Conservation (phyloP, 2,329 filamentous ascomycete species). For the Penicillium sp. region DNA sequence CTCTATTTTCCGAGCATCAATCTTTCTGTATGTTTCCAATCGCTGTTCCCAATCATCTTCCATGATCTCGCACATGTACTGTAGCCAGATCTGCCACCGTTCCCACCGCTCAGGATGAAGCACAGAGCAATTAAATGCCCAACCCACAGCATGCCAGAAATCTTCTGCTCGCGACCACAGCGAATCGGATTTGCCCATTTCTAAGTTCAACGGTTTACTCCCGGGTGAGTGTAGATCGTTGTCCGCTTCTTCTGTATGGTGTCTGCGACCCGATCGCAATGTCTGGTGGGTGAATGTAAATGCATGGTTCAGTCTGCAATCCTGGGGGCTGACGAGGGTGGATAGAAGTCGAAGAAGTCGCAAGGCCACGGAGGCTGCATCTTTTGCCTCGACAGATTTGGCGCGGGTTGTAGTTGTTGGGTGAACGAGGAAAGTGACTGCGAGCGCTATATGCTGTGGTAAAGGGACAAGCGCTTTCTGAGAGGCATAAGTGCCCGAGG, state of each 20-base stretch:
- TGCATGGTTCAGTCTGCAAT: slow-evolving; percentile 67
- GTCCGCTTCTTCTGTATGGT: slow-evolving; percentile 24
- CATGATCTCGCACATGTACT: slow-evolving; percentile 60
- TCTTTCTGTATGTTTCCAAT: slow-evolving; percentile 17
- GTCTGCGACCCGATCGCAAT: slow-evolving; percentile 33
- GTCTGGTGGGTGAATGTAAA: slow-evolving; percentile 62
- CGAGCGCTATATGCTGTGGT: slow-evolving; percentile 70
- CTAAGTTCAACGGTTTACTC: slow-evolving; percentile 56
- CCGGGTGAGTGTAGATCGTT: slow-evolving; percentile 39
- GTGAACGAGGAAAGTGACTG: slow-evolving; percentile 80
- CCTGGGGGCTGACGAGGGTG: slow-evolving; percentile 65
- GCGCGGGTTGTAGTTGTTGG: slow-evolving; percentile 75
- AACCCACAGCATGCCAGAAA: slow-evolving; percentile 86
- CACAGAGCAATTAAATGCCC: slow-evolving; percentile 89
- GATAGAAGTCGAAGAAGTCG: slow-evolving; percentile 69
- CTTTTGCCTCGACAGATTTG: slow-evolving; percentile 58
- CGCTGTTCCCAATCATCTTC: slow-evolving; percentile 47
- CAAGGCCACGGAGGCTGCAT: slow-evolving; percentile 67
- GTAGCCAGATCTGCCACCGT: slow-evolving; percentile 78
- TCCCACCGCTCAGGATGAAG: slow-evolving; percentile 72
- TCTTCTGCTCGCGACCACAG: slow-evolving; percentile 77
- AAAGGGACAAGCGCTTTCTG: slow-evolving; percentile 65
- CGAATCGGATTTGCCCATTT: slow-evolving; percentile 63
- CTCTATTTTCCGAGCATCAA: slow-evolving; percentile 33
- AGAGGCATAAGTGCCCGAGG: slow-evolving; percentile 34